Evolutionary conservation across 768 basidiomycete genomes (phyloP), one percentile per base, ranked within the genome.

Genomic region (Hericium erinaceus): DNA sequence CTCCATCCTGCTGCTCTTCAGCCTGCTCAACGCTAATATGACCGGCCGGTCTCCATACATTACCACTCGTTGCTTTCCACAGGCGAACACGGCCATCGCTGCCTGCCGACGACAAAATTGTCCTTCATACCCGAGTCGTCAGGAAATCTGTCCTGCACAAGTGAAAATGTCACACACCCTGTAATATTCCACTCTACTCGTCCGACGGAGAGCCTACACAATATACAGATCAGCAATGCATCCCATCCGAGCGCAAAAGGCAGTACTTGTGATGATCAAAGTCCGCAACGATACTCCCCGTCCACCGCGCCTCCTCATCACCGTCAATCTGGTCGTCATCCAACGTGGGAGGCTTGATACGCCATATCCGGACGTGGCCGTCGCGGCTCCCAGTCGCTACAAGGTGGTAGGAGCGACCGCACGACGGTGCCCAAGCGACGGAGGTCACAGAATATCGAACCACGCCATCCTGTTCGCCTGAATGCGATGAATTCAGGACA

Each of bases 101-200:
- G 0, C 92, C 90, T 2, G 88, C 83, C 1, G 87, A 90, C 1
- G 89, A 87, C 9, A 95, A 75, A 7, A 93, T 77, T 4, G 92
- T 93, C 18, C 92, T 92, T 57, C 46, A n/a, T 39, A 48, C 12
- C 55, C 9, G 44, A 52, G 24, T 24, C 20, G n/a, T 33, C 16
- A 28, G 39, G 60, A 10, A 62, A 20, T 18, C 12, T 24, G 13
- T 38, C 16, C 20, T 26, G 37, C n/a, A 13, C 33, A 38, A 26
- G 26, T 48, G 52, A 54, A 40, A 22, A 33, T 61, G 9, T 10
- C 33, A 33, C 33, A 4, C 33, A 90, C 87, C 89, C 89, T 38
- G 86, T 89, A 52, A 94, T 84, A 67, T 95, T 95, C 92, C 95
- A 98, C 68, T 95, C 94, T 0, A 99, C 94, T 63, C 86, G 78